A percentile compares a stretch with the other conserved stretches of the same genome.
Conservation (phyloP, 306 rosid species). For the Castanea mollissima region DNA sequence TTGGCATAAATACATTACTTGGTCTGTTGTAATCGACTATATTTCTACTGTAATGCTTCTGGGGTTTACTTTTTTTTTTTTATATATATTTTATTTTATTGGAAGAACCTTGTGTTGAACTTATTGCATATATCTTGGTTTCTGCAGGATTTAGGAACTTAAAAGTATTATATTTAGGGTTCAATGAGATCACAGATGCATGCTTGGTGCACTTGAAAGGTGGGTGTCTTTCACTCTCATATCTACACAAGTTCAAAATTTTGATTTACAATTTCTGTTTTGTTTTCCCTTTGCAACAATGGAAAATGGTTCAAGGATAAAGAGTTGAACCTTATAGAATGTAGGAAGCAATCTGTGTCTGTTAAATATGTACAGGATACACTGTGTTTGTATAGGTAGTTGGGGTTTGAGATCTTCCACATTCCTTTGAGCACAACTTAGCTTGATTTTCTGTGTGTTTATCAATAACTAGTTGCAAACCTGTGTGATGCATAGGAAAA, state of each 20-base stretch:
- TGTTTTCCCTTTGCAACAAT: neutral
- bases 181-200: constrained; percentile 60
- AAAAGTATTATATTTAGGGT: constrained; percentile 77
- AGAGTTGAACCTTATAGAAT: neutral
- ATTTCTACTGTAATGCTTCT: constrained; percentile 11
- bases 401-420: constrained; percentile 9
- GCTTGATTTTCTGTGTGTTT: neutral
- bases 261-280: neutral
- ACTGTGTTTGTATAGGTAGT: neutral
- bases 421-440: neutral
- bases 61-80: neutral
- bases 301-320: neutral
- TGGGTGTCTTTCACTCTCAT: constrained; percentile 22
- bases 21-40: neutral
- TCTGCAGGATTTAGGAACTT: constrained; percentile 69
- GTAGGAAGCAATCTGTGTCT: neutral
- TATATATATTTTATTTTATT: neutral
- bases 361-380: neutral
- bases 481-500: too few relatives aligned
- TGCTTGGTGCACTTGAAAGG: constrained; percentile 87
- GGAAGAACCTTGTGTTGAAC: constrained; percentile 10
- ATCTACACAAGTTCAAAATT: neutral
- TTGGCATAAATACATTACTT: constrained; percentile 2
- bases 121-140: constrained; percentile 5
- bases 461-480: neutral